phyloP scores from a whole-genome alignment of 257 asterid genomes.

The Solanum clarkiae region DNA sequence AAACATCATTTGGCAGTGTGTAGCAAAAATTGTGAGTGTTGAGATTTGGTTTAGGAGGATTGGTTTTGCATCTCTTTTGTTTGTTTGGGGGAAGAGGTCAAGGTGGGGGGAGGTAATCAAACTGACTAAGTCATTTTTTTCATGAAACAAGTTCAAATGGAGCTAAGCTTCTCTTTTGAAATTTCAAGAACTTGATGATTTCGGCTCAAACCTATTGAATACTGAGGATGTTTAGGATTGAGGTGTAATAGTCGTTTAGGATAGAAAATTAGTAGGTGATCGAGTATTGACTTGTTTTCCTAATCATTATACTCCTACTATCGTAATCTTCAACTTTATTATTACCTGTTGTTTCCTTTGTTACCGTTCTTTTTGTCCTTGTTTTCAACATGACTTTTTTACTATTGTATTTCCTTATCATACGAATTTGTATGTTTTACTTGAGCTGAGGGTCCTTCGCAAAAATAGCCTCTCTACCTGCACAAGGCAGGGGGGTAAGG shows the following conservation, averaged over 20 bases:
- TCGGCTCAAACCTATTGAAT: not conserved
- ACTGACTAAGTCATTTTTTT: not conserved
- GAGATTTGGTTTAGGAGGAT: not conserved
- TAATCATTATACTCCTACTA: too few relatives aligned
- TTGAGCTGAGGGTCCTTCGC: too few relatives aligned
- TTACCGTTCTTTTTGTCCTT: too few relatives aligned
- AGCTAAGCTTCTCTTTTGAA: not conserved
- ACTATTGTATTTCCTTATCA: too few relatives aligned
- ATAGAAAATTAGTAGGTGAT: too few relatives aligned
- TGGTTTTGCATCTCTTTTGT: not conserved
- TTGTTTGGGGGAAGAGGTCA: not conserved
- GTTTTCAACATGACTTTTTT: too few relatives aligned
- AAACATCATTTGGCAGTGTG: not conserved
- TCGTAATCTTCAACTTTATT: too few relatives aligned
- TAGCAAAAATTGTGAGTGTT: not conserved
- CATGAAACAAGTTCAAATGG: not conserved
- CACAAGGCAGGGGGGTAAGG: too few relatives aligned
- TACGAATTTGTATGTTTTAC: too few relatives aligned
- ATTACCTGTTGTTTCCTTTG: too few relatives aligned
- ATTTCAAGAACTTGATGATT: not conserved
- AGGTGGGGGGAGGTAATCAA: not conserved
- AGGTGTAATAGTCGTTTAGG: not conserved
- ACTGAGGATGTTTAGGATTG: not conserved
- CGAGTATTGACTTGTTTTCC: too few relatives aligned
- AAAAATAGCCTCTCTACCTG: too few relatives aligned